These are phyloP conservation scores for Aspergillus fumigatus DNA, from an alignment of 2,329 filamentous ascomycete species.

Conservation along the genomic window DNA sequence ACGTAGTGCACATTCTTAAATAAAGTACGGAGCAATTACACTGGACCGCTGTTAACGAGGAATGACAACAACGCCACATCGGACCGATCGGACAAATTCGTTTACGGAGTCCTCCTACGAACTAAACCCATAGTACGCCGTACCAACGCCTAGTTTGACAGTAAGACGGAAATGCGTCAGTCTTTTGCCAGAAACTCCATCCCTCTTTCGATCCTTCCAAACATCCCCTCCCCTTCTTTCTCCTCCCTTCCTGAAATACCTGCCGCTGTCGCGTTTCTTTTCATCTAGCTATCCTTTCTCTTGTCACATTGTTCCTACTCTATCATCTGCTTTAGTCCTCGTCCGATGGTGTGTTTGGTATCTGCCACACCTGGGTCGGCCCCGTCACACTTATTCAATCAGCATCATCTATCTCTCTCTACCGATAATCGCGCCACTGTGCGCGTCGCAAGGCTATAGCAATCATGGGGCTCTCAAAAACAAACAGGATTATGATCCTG, in stretches of 20 bases:
- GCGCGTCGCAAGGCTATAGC: slow-evolving; percentile 18
- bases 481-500: slow-evolving; percentile 86
- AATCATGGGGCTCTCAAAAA: slow-evolving; percentile 83
- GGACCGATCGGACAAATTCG: not conserved
- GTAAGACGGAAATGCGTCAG: not conserved
- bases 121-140: not conserved
- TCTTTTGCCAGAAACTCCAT: not conserved
- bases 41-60: not conserved
- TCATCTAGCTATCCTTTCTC: not conserved
- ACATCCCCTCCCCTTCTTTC: not conserved
- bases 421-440: slow-evolving; percentile 17
- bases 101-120: too few relatives aligned
- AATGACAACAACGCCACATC: not conserved
- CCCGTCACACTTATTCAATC: not conserved
- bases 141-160: not conserved
- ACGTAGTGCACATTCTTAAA: not conserved
- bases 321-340: not conserved
- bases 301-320: not conserved
- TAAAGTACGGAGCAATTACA: not conserved
- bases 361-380: not conserved
- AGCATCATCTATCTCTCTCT: slow-evolving; percentile 1
- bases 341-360: not conserved
- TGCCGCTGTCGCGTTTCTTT: not conserved
- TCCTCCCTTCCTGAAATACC: not conserved
- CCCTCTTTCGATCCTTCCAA: not conserved